These are phyloP conservation scores for Phaseolus coccineus DNA, from an alignment of 331 rosid species.

Conservation along the genomic window DNA sequence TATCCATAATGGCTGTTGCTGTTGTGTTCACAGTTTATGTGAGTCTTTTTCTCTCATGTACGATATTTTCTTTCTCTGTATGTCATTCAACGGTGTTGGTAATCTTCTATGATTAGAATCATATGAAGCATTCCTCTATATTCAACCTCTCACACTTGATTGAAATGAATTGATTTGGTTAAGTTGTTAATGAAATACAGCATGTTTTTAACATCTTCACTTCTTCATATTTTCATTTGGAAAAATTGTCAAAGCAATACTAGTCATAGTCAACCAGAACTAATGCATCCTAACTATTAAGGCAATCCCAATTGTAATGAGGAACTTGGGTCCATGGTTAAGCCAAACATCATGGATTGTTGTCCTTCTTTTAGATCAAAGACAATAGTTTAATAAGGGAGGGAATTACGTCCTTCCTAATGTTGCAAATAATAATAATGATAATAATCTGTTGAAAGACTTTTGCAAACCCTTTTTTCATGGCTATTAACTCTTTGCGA, in stretches of 20 bases:
- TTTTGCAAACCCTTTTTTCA: slow-evolving; percentile 4
- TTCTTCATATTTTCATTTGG: slow-evolving; percentile 13
- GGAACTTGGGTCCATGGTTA: slow-evolving; percentile 21
- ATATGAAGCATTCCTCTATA: slow-evolving; percentile 26
- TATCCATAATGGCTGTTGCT: slow-evolving; percentile 68
- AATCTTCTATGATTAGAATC: slow-evolving; percentile 29
- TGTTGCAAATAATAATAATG: neutral
- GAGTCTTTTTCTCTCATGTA: slow-evolving; percentile 52
- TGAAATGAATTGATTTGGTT: slow-evolving; percentile 18
- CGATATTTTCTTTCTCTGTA: slow-evolving; percentile 5
- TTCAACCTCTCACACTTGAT: slow-evolving; percentile 14
- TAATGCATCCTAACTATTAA: neutral
- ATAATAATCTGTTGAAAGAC: neutral
- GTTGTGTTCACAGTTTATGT: slow-evolving; percentile 77
- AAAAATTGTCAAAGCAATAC: slow-evolving; percentile 23
- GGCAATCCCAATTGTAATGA: slow-evolving; percentile 29
- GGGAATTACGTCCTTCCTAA: slow-evolving; percentile 1
- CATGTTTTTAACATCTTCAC: slow-evolving; percentile 3
- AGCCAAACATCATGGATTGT: slow-evolving; percentile 20
- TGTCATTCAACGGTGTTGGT: slow-evolving; percentile 17
- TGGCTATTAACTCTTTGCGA: neutral
- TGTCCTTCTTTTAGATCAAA: neutral
- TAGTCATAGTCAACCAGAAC: slow-evolving; percentile 5
- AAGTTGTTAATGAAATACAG: slow-evolving; percentile 11
- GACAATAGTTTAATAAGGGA: neutral